phyloP scores from a whole-genome alignment of 2,329 filamentous ascomycete genomes.

The Aspergillus neoniger region DNA sequence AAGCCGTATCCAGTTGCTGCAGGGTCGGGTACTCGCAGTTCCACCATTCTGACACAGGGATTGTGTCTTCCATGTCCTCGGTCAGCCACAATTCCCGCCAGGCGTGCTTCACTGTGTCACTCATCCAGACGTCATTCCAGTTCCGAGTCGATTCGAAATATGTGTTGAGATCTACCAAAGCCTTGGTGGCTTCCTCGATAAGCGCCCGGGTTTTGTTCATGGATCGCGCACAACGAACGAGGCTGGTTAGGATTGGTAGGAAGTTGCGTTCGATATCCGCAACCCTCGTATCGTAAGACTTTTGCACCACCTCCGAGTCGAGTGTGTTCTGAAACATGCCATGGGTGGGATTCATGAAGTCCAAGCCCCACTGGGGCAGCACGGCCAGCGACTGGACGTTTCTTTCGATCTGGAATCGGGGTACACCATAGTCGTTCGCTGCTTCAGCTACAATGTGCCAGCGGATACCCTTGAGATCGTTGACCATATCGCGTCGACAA shows the following conservation, averaged over 20 bases:
- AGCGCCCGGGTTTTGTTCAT: constrained; percentile 44
- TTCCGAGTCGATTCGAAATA: constrained; percentile 52
- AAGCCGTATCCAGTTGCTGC: constrained; percentile 35
- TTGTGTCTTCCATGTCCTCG: constrained; percentile 43
- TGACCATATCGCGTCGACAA: constrained; percentile 57
- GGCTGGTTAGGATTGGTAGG: constrained; percentile 51
- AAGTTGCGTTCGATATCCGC: constrained; percentile 54
- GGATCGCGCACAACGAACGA: constrained; percentile 53
- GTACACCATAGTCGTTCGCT: constrained; percentile 57
- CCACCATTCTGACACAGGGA: constrained; percentile 38
- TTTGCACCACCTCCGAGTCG: constrained; percentile 50
- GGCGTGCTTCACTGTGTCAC: constrained; percentile 43
- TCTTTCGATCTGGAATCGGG: constrained; percentile 56
- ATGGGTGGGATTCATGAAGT: constrained; percentile 54
- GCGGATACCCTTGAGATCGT: constrained; percentile 54
- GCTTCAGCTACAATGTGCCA: constrained; percentile 58
- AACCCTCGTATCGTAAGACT: constrained; percentile 40
- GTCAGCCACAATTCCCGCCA: constrained; percentile 52
- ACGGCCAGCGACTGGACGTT: constrained; percentile 57
- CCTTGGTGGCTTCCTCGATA: constrained; percentile 49
- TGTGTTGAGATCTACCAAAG: constrained; percentile 50
- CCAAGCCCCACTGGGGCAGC: constrained; percentile 56
- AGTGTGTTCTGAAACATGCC: constrained; percentile 55
- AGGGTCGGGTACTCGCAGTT: constrained; percentile 42
- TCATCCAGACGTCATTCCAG: constrained; percentile 51